Evolutionary conservation across 176 grass and related monocot genomes (phyloP), one percentile per base, ranked within the genome.

Genomic region (Aegilops longissima): DNA sequence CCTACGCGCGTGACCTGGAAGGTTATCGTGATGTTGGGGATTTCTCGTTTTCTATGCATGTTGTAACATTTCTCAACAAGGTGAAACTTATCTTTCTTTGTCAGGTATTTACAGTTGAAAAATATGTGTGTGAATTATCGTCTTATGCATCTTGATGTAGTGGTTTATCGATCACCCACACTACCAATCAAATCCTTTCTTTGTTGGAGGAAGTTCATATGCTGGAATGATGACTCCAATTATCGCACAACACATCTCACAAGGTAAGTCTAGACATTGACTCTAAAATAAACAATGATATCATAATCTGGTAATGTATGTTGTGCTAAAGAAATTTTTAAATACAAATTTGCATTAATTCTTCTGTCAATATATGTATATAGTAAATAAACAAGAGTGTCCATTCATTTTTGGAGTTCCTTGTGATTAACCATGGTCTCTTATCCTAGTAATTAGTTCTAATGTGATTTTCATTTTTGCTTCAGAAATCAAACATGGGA

Each of bases 161-260:
- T 95, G 93, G 93, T 89, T 91, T 21, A 52, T 4, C 20, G 86
- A 89, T 21, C 88, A 95, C 51, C 88, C 86, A 21, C 45, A 12
- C 5, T 83, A 87, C 73, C 45, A 89, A 11, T 82, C 72, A 20
- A 83, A 95, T 82, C 79, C 83, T 58, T 85, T 95, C 78, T 93
- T 92, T 9, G 10, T 95, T 65, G 82, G 77, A 9, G 90, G 90
- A 27, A 83, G 88, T 82, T 95, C 93, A 24, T 95, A 95, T 42
- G 83, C 58, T n/a, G 90, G 90, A 27, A 92, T 89, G 49, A 36
- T 88, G 52, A 62, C 44, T 63, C 93, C 90, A 11, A 38, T 86
- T 6, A 52, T 92, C 3, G 64, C 71, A 5, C 42, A 95, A 8
- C 25, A 83, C 23, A 52, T 95, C 79, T 84, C 88, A 58, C 51